Evolutionary conservation across 331 rosid species (phyloP), one percentile per base, ranked within the genome.

Genomic region (Quercus tomentella): DNA sequence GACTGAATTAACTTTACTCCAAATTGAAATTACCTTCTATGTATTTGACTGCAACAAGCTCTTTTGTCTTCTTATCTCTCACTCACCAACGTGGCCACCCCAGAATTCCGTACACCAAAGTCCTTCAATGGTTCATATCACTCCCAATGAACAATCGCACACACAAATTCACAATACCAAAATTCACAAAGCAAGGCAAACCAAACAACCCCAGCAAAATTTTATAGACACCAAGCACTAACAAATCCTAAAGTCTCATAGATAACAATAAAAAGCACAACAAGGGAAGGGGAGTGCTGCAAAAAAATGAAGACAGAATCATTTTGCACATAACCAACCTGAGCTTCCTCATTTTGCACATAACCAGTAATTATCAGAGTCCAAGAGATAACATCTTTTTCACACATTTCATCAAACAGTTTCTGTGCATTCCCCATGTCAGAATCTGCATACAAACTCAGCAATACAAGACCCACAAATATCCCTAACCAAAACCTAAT

Each of bases 1-100:
- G 49, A 30, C 33, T 61, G 18, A 23, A 62, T 26, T 3, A 43
- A 58, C 17, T 8, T 5, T 4, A 22, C 7, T 43, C 21, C 4
- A 68, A 15, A 14, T 26, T 33, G 92, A 30, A 30, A 31, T 31
- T 31, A 31, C 98, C 96, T 86, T 91, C 88, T 70, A 91, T 91
- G 88, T 89, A 95, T 76, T 91, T 95, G 77, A 95, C 89, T 1
- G 98, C 98, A 79, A 95, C 95, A 79, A 89, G 98, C 55, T 95
- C 94, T 51, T 74, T 87, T 1, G 98, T 93, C 18, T 71, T 90
- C 86, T 83, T 95, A 80, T 95, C 89, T 77, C 89, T 91, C 37
- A 89, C 89, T 91, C 37, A 89, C 99, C 85, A 95, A 87, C 87
- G 79, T 93, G 1, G 97, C 93, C 82, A 91, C 99, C 70, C 93